Evolutionary conservation across 1,284 basidiomycete species (phyloP), one percentile per base, ranked within the genome.

Genomic region (Ceratobasidium sp.): DNA sequence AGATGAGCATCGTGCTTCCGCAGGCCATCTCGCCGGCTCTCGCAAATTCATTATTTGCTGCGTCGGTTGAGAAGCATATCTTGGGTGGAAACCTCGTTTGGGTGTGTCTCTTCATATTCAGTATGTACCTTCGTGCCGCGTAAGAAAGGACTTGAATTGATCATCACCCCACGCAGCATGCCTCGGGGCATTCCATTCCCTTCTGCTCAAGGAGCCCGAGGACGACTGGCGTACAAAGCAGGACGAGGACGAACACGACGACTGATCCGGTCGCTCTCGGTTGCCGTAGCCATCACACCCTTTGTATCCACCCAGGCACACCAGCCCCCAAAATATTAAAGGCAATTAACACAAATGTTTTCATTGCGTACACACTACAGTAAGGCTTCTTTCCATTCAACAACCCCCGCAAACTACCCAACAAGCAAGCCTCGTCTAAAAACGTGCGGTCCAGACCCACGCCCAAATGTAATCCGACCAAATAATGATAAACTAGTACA

Each of bases 1-100:
- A 75, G 52, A 76, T 77, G 71, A 59, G 72, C 23, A 58, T 73
- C 16, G 72, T 75, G 18, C 70, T 77, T 48, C 69, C 74, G 10
- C 57, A 74, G 58, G 75, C 74, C 12, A 45, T 76, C 34, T 75
- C 75, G 3, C 76, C 76, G 6, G 76, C 73, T 16, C 69, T 74
- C 48, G 72, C 72, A 18, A 78, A 75, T n/a, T 76, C 75, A 18
- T 52, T 76, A 4, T 77, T 76, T 39, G 76, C 76, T 10, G 74
- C 74, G 50, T 77, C 76, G 18, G 55, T 76, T 6, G 73, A 75
- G 30, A 65, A 39, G 45, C 72, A 64, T 43, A 43, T 75, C 26
- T 32, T 70, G 30, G 57, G 72, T 21, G 74, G 74, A 14, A 71
- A 73, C 41, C 46, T 71, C 26, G 67, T 73, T 34, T 75, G 74